A percentile compares a stretch with the other conserved stretches of the same genome.
Evolutionary conservation across 2,329 filamentous ascomycete species (phyloP).

Genomic region (Neurospora crassa): DNA sequence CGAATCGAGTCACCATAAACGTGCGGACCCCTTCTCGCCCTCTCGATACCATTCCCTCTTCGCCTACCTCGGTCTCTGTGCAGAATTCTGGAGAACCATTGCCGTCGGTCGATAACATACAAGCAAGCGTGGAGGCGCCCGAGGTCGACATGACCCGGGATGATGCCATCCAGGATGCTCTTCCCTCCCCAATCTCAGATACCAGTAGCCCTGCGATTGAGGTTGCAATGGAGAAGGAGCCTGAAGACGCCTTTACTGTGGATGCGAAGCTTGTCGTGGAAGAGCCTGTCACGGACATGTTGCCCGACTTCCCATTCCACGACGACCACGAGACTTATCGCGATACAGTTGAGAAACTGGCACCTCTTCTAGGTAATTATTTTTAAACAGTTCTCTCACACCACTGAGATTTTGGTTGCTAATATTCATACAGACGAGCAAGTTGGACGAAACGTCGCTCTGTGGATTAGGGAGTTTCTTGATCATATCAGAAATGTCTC

Average conservation of each 20-base stretch:
- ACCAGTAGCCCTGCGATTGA: slow-evolving; percentile 36
- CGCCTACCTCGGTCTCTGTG: slow-evolving; percentile 31
- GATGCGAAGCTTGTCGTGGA: slow-evolving; percentile 1
- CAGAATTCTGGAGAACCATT: slow-evolving; percentile 14
- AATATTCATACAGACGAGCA: slow-evolving; percentile 30
- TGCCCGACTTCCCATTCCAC: slow-evolving; percentile 37
- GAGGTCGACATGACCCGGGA: slow-evolving; percentile 29
- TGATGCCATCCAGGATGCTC: slow-evolving; percentile 19
- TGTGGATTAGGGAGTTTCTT: slow-evolving; percentile 43
- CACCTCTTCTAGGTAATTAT: neutral
- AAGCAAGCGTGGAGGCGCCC: slow-evolving; percentile 36
- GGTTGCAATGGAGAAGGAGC: slow-evolving; percentile 28
- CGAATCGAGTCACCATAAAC: slow-evolving; percentile 52
- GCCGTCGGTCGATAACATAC: slow-evolving; percentile 23
- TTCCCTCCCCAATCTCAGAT: slow-evolving; percentile 28
- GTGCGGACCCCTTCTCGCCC: slow-evolving; percentile 37
- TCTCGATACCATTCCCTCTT: slow-evolving; percentile 32
- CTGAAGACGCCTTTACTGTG: slow-evolving; percentile 21
- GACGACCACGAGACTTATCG: slow-evolving; percentile 17
- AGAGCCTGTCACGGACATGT: slow-evolving; percentile 29
- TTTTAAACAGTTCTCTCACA: neutral
- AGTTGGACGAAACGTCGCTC: slow-evolving; percentile 33
- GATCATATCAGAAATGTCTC: slow-evolving; percentile 27
- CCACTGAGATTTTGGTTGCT: slow-evolving; percentile 10
- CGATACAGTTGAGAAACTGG: slow-evolving; percentile 19